Percentiles rank a stretch among this genome's conserved stretches.
phyloP scores from a whole-genome alignment of 192 early-diverging fungal genomes.

The Paraglomus brasilianum region DNA sequence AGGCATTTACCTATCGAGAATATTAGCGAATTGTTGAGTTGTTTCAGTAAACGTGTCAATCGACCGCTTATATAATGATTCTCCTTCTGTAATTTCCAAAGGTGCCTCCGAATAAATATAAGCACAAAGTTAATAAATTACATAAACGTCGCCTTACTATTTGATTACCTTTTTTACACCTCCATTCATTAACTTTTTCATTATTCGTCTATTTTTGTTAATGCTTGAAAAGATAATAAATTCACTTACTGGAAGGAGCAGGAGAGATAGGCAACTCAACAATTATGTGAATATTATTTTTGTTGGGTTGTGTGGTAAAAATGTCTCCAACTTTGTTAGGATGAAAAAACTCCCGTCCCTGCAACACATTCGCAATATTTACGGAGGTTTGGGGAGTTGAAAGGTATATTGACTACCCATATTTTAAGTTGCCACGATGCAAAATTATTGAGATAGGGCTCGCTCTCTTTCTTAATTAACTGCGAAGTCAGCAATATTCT shows the following conservation, averaged over 20 bases:
- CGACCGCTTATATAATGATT: too few species aligned
- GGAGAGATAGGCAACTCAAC: background rate
- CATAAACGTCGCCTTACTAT: too few species aligned
- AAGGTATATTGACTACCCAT: slow-evolving; percentile 18
- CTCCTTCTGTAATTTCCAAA: too few species aligned
- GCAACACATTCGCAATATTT: background rate
- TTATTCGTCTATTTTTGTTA: background rate
- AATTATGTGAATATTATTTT: slow-evolving; percentile 15
- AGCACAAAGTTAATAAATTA: too few species aligned
- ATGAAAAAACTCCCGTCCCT: background rate
- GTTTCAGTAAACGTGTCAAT: background rate
- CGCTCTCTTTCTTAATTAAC: slow-evolving; percentile 2
- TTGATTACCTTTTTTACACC: background rate
- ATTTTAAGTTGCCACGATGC: background rate
- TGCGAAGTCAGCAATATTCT: background rate
- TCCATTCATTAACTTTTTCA: background rate
- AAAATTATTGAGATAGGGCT: background rate
- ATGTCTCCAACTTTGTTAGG: background rate
- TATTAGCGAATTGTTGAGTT: background rate
- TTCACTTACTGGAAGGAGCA: background rate
- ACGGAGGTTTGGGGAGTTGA: background rate
- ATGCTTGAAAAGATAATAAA: background rate
- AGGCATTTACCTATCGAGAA: background rate
- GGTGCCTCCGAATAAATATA: too few species aligned
- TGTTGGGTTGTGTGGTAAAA: background rate